These are phyloP conservation scores for Leccinum variabile DNA, from an alignment of 1,284 basidiomycete genomes.

Conservation along the genomic window DNA sequence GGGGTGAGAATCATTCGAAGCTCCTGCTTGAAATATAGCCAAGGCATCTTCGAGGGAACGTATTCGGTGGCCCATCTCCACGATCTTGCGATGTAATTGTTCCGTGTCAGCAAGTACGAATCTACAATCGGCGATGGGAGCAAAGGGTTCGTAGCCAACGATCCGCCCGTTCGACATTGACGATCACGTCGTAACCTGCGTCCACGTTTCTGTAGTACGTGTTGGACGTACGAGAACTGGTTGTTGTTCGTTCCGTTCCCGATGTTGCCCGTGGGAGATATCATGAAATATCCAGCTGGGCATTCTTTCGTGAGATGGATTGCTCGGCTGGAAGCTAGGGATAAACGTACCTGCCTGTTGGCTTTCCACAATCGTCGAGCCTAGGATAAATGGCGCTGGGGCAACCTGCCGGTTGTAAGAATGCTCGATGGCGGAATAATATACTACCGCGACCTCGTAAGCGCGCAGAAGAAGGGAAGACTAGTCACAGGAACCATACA, in stretches of 20 bases:
- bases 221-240: constrained; percentile 60
- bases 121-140: constrained; percentile 30
- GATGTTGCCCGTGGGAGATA: constrained; percentile 39
- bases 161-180: constrained; percentile 56
- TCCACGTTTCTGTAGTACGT: constrained; percentile 62
- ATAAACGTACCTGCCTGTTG: constrained; percentile 53
- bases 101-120: constrained; percentile 72
- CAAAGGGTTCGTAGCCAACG: constrained; percentile 39
- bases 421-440: constrained; percentile 57
- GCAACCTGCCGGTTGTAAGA: constrained; percentile 60
- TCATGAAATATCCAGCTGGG: constrained; percentile 55
- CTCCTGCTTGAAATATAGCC: constrained; percentile 58
- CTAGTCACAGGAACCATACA: constrained; percentile 42
- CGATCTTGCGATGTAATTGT: constrained; percentile 66
- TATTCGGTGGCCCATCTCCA: constrained; percentile 72
- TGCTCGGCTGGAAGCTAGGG: neutral
- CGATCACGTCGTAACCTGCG: constrained; percentile 60
- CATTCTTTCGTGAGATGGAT: neutral
- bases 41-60: constrained; percentile 69
- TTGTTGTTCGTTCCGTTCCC: constrained; percentile 70
- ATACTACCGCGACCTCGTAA: constrained; percentile 37
- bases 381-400: constrained; percentile 58
- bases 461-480: neutral
- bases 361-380: constrained; percentile 55
- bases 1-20: constrained; percentile 63